Base-by-base conservation (phyloP, 2,329 filamentous ascomycete genomes). In the Calonectria naviculata region DNA sequence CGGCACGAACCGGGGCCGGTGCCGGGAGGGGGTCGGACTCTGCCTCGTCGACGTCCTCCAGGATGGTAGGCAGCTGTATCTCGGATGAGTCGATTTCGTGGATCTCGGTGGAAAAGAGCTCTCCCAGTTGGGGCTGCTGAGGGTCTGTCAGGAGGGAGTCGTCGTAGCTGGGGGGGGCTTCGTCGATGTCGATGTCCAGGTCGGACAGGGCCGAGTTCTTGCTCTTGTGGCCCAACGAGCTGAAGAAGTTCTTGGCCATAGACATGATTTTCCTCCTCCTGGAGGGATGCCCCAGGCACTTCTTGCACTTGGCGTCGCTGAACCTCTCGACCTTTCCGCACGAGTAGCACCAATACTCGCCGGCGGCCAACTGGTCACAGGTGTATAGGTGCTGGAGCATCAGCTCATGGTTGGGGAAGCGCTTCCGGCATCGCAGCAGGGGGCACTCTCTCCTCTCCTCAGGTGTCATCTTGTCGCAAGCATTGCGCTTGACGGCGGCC, bases 281-380 rank as follows among this genome's bases (percentile, higher is more conserved):
- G 8, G 86, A 89, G 4, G 85, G 84, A 42, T 87, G 87, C n/a
- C 84, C 84, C 21, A 86, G 78, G 73, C 87, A 89, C 44, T 84
- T 83, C 67, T 85, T 86, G 81, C 87, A 89, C 75, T 86, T 81
- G 73, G 83, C 81, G 73, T 90, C 87, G 80, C 86, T 85, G 78
- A 89, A 89, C 42, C 83, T 83, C 77, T 90, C 88, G 67, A 86
- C 82, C 74, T 84, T 85, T 77, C 83, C 85, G 76, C 89, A 89
- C 42, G 89, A 85, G 76, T 88, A 89, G 77, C 88, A 90, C 83
- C 87, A 86, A 74, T 90, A 90, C 81, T 90, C 86, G 68, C 87
- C 87, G 4, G 83, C 83, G 29, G 82, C 78, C 36, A 90, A 84
- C 75, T 87, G 83, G 34, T 83, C 81, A 76, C 88, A 89, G 44